Conservation (phyloP, 176 grass and related monocot genomes). For the Oryza rufipogon region DNA sequence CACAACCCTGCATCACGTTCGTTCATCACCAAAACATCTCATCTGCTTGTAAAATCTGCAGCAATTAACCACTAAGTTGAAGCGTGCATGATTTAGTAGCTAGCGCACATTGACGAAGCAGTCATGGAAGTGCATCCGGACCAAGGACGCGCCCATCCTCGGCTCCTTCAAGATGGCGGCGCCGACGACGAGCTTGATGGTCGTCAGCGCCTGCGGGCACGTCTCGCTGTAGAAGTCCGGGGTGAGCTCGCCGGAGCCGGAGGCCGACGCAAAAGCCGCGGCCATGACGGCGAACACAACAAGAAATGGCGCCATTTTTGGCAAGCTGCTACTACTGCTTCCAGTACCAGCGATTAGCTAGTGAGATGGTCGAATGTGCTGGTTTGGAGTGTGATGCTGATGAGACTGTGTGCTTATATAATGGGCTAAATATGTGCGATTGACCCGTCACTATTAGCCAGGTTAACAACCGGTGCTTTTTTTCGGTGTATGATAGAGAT, state of each 20-base stretch:
- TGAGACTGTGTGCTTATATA: conserved; percentile 33
- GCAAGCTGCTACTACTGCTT: not conserved
- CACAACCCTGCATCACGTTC: conserved; percentile 57
- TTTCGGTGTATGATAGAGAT: conserved; percentile 6
- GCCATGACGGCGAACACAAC: not conserved
- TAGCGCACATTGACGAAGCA: conserved; percentile 73
- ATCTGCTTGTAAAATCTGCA: not conserved
- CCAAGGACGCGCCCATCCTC: conserved; percentile 68
- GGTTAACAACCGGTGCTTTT: conserved; percentile 34
- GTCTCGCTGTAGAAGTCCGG: conserved; percentile 62
- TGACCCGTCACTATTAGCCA: conserved; percentile 18
- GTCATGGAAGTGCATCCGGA: conserved; percentile 88
- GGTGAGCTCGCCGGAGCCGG: conserved; percentile 37
- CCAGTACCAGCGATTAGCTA: not conserved
- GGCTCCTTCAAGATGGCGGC: conserved; percentile 57
- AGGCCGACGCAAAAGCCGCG: not conserved
- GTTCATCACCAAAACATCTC: not conserved
- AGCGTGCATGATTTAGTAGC: not conserved
- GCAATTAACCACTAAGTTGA: not conserved
- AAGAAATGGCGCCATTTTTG: not conserved
- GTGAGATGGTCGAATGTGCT: not conserved
- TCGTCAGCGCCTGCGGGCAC: conserved; percentile 63
- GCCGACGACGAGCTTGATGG: conserved; percentile 63
- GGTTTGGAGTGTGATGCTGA: conserved; percentile 9
- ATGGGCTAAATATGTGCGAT: not conserved